Evolutionary conservation across 73 alveolate species (phyloP).

Genomic region (Paramecium bursaria): DNA sequence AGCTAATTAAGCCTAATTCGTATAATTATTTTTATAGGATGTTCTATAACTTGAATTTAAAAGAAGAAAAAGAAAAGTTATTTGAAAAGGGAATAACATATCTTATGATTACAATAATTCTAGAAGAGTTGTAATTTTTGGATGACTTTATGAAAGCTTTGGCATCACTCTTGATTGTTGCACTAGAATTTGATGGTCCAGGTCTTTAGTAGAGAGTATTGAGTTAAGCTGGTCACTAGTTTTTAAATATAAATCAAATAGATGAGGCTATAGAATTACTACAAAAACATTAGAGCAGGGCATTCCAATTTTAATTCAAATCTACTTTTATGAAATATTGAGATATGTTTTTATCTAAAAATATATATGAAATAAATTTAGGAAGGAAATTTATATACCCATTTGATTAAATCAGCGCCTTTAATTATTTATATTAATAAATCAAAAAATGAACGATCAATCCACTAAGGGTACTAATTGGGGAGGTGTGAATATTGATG

Average conservation of each 20-base stretch:
- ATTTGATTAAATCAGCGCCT: conserved; percentile 10
- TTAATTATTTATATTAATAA: neutral
- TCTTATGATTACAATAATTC: neutral
- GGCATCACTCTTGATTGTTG: too few relatives aligned
- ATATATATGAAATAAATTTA: neutral
- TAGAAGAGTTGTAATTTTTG: neutral
- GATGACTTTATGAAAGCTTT: too few relatives aligned
- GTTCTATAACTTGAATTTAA: neutral
- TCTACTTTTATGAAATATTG: neutral
- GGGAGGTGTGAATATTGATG: neutral
- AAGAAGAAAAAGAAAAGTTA: neutral
- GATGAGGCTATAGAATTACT: neutral
- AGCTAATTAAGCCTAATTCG: neutral
- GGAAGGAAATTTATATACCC: neutral
- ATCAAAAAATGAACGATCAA: conserved; percentile 11
- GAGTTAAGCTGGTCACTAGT: too few relatives aligned
- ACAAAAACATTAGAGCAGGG: neutral
- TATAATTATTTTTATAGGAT: neutral
- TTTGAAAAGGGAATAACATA: neutral
- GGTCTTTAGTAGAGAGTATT: too few relatives aligned
- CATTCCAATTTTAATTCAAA: neutral
- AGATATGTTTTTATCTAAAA: neutral
- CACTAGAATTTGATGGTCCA: too few relatives aligned
- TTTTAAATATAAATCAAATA: too few relatives aligned
- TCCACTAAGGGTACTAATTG: conserved; percentile 31